Conservation (phyloP, 2,329 filamentous ascomycete genomes). For the Trichoderma afroharzianum region DNA sequence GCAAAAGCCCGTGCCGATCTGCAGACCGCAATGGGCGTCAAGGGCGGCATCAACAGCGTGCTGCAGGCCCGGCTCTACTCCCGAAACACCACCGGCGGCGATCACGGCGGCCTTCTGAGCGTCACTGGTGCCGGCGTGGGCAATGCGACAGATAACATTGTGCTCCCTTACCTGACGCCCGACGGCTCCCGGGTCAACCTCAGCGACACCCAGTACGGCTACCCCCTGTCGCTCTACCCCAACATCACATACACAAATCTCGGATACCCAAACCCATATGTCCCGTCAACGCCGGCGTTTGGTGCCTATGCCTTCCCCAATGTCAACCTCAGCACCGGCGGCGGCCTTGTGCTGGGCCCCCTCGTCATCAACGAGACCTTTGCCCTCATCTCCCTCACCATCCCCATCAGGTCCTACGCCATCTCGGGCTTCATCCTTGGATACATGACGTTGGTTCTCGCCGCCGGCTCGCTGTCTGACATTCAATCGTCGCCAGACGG, state of each 20-base stretch:
- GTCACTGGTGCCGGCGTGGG: constrained; percentile 50
- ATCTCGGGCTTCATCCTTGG: constrained; percentile 63
- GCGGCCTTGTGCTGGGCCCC: constrained; percentile 72
- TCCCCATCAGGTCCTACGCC: constrained; percentile 67
- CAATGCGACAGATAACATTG: constrained; percentile 42
- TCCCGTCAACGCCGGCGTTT: constrained; percentile 40
- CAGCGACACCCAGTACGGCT: constrained; percentile 62
- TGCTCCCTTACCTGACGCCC: constrained; percentile 56
- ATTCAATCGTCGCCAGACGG: constrained; percentile 65
- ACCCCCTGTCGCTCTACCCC: constrained; percentile 69
- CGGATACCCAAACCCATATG: constrained; percentile 37
- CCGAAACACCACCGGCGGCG: constrained; percentile 51
- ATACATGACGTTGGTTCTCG: constrained; percentile 78
- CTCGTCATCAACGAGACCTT: constrained; percentile 68
- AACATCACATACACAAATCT: constrained; percentile 65
- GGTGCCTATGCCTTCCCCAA: constrained; percentile 49
- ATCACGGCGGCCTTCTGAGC: constrained; percentile 56
- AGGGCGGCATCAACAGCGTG: constrained; percentile 54
- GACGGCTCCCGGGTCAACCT: constrained; percentile 59
- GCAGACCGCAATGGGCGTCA: constrained; percentile 59
- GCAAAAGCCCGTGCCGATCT: constrained; percentile 59
- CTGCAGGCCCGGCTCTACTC: constrained; percentile 73
- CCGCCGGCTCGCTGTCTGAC: constrained; percentile 60
- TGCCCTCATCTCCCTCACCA: constrained; percentile 74
- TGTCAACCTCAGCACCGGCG: constrained; percentile 47